Base-by-base conservation (phyloP, 148 eudicot genomes). In the Diospyros kaki region DNA sequence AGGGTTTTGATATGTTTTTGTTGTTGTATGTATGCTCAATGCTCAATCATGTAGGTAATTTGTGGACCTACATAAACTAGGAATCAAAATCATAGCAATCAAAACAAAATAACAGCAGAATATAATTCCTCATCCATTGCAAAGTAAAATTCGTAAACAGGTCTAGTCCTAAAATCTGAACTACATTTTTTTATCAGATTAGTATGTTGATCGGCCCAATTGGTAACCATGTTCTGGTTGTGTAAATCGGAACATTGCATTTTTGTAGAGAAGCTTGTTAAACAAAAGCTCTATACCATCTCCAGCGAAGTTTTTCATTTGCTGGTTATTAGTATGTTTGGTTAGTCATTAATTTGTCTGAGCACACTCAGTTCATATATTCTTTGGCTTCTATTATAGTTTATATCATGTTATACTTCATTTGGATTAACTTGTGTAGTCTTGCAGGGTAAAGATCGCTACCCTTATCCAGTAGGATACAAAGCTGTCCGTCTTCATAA, bases 401-500 rank as follows among this genome's bases (percentile, higher is more conserved):
- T 43, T 39, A 15, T 69, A 56, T 41, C 17, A 45, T 43, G 39
- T 42, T 42, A 53, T 42, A 46, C 45, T 18, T 54, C 13, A 53
- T 40, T 48, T 68, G 67, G 5, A 53, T 52, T 77, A 39, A 56
- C 42, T 6, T 53, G 18, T 40, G 44, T 53, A 50, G 38, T 72
- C 69, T 79, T 77, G 73, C 90, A 95, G 98, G 98, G 98, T 51
- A 95, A 90, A 76, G 97, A 90, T 75, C 94, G 98, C 28, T 93
- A 95, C 80, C 96, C 98, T 67, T 95, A 90, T 79, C 94, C 98
- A 2, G 83, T 95, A 80, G 98, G 97, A 45, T 95, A 89, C 84
- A 86, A 82, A 73, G 91, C 97, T 69, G 76, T 87, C 58, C 86
- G 97, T 76, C 86, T 86, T 68, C 86, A 81, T 75, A 89, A 90